Evolutionary conservation across 495 filamentous ascomycete genomes (phyloP), one percentile per base, ranked within the genome.

Genomic region (Geopyxis carbonaria): DNA sequence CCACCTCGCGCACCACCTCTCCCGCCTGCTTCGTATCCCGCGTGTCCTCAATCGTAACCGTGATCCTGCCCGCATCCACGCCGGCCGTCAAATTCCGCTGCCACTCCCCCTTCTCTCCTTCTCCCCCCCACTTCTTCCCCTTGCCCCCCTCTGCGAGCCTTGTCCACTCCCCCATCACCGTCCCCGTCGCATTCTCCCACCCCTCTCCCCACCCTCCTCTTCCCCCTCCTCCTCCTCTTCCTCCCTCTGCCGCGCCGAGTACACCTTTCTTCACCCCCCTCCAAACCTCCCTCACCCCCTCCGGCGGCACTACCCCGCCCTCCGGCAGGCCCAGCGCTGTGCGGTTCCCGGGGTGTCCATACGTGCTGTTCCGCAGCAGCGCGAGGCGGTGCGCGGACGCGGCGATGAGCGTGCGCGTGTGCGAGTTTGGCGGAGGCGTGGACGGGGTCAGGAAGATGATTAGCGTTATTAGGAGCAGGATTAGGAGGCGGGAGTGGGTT

Each of bases 361-460:
- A 56, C 25, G 51, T 55, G 2, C 51, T 55, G 42, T 56, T 56
- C 13, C 44, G 44, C 27, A 56, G 38, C 21, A 35, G 37, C 29
- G 45, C 46, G 27, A 56, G 52, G 16, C 42, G 38, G 15, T 21
- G n/a, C n/a, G n/a, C n/a, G n/a, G n/a, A n/a, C n/a, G n/a, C n/a
- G n/a, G n/a, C n/a, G n/a, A n/a, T n/a, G n/a, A n/a, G n/a, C n/a
- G n/a, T n/a, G n/a, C n/a, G n/a, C n/a, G n/a, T n/a, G n/a, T n/a
- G n/a, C n/a, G n/a, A n/a, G n/a, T n/a, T n/a, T n/a, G n/a, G n/a
- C n/a, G n/a, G n/a, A n/a, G n/a, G n/a, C n/a, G n/a, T n/a, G n/a
- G n/a, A n/a, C n/a, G n/a, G n/a, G n/a, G n/a, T n/a, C n/a, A n/a
- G n/a, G n/a, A n/a, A n/a, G n/a, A n/a, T n/a, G n/a, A n/a, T n/a